Conservation (phyloP, 805 yeast genomes). For the Saturnispora halmiae region DNA sequence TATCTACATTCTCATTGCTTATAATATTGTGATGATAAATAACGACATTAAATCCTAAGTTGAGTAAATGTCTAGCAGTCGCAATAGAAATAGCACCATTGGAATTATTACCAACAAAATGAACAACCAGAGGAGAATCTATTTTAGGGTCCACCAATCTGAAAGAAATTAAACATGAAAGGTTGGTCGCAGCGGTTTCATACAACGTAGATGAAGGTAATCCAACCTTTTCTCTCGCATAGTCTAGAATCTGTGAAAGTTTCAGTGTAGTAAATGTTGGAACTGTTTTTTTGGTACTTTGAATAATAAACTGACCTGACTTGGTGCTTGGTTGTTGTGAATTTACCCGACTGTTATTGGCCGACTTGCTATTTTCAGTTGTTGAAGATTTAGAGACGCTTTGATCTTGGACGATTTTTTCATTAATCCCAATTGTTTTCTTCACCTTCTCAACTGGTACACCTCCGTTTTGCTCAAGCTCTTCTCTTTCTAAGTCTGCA, state of each 20-base stretch:
- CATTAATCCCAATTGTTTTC: conserved; percentile 56
- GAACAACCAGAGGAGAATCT: conserved; percentile 65
- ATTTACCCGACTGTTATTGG: background rate
- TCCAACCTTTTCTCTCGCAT: conserved; percentile 45
- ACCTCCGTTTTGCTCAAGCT: conserved; percentile 35
- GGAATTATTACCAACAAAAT: conserved; percentile 64
- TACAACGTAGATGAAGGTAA: conserved; percentile 36
- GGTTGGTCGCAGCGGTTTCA: conserved; percentile 63
- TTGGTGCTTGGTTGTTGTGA: background rate
- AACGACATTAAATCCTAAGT: conserved; percentile 63
- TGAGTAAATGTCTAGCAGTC: conserved; percentile 68
- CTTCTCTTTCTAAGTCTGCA: conserved; percentile 61
- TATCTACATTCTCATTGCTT: conserved; percentile 11
- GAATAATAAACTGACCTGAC: conserved; percentile 1
- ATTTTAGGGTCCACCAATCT: conserved; percentile 70
- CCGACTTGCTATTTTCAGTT: background rate
- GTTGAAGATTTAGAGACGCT: background rate
- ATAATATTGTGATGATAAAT: conserved; percentile 1
- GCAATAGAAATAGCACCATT: conserved; percentile 72
- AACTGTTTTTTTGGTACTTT: conserved; percentile 20
- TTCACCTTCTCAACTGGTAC: conserved; percentile 55
- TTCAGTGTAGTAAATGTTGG: conserved; percentile 73
- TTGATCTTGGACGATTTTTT: conserved; percentile 42
- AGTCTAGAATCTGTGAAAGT: conserved; percentile 62
- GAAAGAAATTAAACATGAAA: conserved; percentile 49